phyloP scores from a whole-genome alignment of 2,329 filamentous ascomycete genomes.

The Scedosporium minutisporum region DNA sequence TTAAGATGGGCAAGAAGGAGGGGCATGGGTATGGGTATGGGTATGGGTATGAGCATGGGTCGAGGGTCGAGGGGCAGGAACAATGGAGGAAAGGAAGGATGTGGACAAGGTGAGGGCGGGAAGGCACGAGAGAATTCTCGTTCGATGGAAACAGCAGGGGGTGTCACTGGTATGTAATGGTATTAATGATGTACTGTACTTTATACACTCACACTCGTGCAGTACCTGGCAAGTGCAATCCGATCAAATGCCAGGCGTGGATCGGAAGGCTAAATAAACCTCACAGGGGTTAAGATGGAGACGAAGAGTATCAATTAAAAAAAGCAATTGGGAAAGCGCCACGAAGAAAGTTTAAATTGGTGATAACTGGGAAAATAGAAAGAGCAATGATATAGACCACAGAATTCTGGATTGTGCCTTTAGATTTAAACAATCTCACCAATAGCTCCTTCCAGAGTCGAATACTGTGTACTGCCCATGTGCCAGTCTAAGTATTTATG shows the following conservation, averaged over 20 bases:
- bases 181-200: too few species aligned
- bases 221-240: not conserved
- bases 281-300: not conserved
- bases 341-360: not conserved
- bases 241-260: not conserved
- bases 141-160: too few species aligned
- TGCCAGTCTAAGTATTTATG: not conserved
- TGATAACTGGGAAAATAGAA: not conserved
- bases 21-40: too few species aligned
- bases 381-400: not conserved
- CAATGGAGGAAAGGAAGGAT: too few species aligned
- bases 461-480: not conserved
- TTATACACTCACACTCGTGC: too few species aligned
- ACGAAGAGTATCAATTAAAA: not conserved
- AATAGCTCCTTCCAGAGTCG: too few species aligned
- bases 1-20: too few species aligned
- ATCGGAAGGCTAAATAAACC: not conserved
- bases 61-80: too few species aligned
- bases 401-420: not conserved
- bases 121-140: not conserved
- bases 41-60: too few species aligned
- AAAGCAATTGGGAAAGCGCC: not conserved
- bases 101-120: too few species aligned
- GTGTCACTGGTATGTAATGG: too few species aligned
- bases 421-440: not conserved